These are phyloP conservation scores for Croton setiger DNA, from an alignment of 441 rosid species.

Conservation along the genomic window DNA sequence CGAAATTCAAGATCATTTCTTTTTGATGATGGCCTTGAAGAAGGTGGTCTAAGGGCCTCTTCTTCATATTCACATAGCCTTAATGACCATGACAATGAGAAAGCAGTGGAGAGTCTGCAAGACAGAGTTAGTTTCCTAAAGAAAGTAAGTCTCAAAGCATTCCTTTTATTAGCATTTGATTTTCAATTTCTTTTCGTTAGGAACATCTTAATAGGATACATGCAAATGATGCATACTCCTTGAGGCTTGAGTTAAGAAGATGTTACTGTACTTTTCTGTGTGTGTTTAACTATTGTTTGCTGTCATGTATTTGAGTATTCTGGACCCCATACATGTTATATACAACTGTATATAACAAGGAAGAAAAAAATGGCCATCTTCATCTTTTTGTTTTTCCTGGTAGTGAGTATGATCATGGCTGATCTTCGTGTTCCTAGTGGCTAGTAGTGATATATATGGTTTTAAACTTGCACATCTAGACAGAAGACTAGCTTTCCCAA, in stretches of 20 bases:
- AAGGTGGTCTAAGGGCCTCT: slow-evolving; percentile 67
- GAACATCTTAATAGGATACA: not conserved
- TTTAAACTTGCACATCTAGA: not conserved
- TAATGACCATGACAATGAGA: slow-evolving; percentile 70
- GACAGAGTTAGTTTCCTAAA: slow-evolving; percentile 72
- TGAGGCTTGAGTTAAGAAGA: not conserved
- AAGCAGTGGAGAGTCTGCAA: slow-evolving; percentile 56
- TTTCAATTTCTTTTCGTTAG: slow-evolving; percentile 2
- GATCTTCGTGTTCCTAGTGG: not conserved
- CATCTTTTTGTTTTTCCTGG: not conserved
- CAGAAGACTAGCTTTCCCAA: not conserved
- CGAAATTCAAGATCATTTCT: slow-evolving; percentile 58
- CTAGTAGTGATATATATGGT: not conserved
- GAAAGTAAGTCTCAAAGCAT: slow-evolving; percentile 43
- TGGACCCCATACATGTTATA: not conserved
- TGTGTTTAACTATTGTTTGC: not conserved
- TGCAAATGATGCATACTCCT: not conserved
- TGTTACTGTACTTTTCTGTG: not conserved
- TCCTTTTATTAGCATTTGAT: not conserved
- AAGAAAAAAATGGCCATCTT: not conserved
- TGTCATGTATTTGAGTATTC: not conserved
- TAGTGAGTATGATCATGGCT: not conserved
- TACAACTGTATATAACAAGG: not conserved
- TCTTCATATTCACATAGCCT: slow-evolving; percentile 49
- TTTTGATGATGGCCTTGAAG: slow-evolving; percentile 76